phyloP scores from a whole-genome alignment of 305 asterid genomes.

The Fraxinus latifolia region DNA sequence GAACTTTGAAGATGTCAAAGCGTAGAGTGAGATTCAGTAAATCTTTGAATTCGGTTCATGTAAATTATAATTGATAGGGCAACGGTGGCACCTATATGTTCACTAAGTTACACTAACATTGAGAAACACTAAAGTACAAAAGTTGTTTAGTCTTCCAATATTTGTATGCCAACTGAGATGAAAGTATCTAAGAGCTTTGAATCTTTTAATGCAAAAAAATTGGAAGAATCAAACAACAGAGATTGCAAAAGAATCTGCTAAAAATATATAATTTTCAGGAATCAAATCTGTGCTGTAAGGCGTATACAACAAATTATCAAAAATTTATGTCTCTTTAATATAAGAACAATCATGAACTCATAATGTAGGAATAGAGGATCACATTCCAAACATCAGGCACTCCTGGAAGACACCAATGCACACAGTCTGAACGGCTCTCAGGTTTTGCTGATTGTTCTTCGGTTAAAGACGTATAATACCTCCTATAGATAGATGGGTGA shows the following conservation, averaged over 20 bases:
- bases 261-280: not conserved
- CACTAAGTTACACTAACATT: not conserved
- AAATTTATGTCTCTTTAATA: not conserved
- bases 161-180: not conserved
- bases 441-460: conserved; percentile 35
- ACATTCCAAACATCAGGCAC: conserved; percentile 83
- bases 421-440: conserved; percentile 45
- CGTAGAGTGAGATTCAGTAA: not conserved
- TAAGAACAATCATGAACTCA: conserved; percentile 12
- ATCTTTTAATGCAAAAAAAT: not conserved
- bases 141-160: not conserved
- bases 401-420: conserved; percentile 89
- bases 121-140: not conserved
- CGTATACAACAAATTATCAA: not conserved
- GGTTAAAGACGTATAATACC: not conserved
- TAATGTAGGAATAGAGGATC: conserved; percentile 50
- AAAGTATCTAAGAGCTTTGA: not conserved
- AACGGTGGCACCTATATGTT: not conserved
- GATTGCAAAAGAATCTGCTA: not conserved
- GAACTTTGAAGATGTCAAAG: not conserved
- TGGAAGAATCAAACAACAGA: not conserved
- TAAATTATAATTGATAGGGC: not conserved
- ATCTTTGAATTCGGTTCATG: not conserved
- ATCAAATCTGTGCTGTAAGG: not conserved
- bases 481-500: conserved; percentile 31